phyloP scores from a whole-genome alignment of 2,329 filamentous ascomycete genomes.

The Neodidymelliopsis sp. region DNA sequence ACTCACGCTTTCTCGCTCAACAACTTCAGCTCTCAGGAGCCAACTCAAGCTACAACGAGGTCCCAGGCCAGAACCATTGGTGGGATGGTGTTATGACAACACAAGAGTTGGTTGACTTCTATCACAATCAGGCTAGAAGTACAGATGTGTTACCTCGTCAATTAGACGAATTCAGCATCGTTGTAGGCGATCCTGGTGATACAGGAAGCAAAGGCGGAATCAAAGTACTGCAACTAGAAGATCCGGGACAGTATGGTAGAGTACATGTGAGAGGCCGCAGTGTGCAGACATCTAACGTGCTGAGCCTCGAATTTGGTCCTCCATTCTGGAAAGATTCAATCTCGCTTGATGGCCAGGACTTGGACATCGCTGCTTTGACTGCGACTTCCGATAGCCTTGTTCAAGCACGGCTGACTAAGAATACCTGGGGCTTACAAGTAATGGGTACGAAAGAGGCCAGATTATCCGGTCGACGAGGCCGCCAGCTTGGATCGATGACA shows the following conservation, averaged over 20 bases:
- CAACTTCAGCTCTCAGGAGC: conserved; percentile 54
- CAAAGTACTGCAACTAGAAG: conserved; percentile 57
- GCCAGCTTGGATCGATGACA: conserved; percentile 62
- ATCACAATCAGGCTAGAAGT: conserved; percentile 46
- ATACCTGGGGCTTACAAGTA: conserved; percentile 15
- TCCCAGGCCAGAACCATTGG: conserved; percentile 60
- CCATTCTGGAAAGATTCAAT: conserved; percentile 23
- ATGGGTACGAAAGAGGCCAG: conserved; percentile 12
- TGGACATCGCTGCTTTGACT: conserved; percentile 14
- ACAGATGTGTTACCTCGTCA: conserved; percentile 26
- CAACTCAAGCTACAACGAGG: conserved; percentile 58
- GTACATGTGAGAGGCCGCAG: conserved; percentile 50
- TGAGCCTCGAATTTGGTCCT: conserved; percentile 39
- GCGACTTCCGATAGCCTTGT: neutral
- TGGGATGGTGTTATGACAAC: conserved; percentile 65
- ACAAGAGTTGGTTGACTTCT: conserved; percentile 57
- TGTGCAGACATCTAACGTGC: conserved; percentile 45
- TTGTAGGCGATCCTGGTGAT: conserved; percentile 61
- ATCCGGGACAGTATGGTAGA: conserved; percentile 60
- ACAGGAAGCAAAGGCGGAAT: conserved; percentile 62
- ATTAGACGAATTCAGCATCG: conserved; percentile 54
- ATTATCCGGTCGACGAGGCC: conserved; percentile 49
- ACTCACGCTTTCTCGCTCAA: conserved; percentile 63
- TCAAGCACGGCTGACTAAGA: conserved; percentile 2
- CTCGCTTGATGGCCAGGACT: conserved; percentile 32